Percentiles rank a stretch among this genome's conserved stretches.
Conservation (phyloP, 805 yeast species). For the Starmerella bombi region DNA sequence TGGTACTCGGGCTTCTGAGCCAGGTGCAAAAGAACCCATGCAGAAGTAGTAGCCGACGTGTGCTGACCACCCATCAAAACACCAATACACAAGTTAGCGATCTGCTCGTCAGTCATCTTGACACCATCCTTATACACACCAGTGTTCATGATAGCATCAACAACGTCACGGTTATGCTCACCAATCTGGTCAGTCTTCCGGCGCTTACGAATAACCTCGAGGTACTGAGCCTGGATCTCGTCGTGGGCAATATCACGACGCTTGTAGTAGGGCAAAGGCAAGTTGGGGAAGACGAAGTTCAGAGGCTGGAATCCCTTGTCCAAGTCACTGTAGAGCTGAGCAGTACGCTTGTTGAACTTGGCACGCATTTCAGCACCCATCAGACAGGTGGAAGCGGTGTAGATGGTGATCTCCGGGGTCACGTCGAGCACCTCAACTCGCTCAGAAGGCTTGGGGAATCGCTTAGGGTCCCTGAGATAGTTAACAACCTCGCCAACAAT, state of each 20-base stretch:
- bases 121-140: slow-evolving; percentile 89
- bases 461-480: slow-evolving; percentile 38
- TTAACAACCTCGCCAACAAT: slow-evolving; percentile 63
- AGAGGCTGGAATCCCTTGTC: slow-evolving; percentile 95
- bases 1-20: slow-evolving; percentile 80
- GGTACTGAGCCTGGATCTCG: slow-evolving; percentile 65
- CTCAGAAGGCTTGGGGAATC: slow-evolving; percentile 27
- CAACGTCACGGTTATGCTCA: slow-evolving; percentile 75
- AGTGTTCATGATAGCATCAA: slow-evolving; percentile 71
- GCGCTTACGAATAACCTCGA: slow-evolving; percentile 63
- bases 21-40: slow-evolving; percentile 86
- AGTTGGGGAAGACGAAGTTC: slow-evolving; percentile 87
- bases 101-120: slow-evolving; percentile 86
- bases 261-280: slow-evolving; percentile 77
- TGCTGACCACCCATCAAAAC: slow-evolving; percentile 99
- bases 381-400: slow-evolving; percentile 86
- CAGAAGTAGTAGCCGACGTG: slow-evolving; percentile 89
- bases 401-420: slow-evolving; percentile 91
- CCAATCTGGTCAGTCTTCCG: slow-evolving; percentile 41
- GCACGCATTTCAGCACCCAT: slow-evolving; percentile 85
- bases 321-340: slow-evolving; percentile 73
- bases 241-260: slow-evolving; percentile 80
- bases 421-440: slow-evolving; percentile 47
- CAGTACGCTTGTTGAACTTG: slow-evolving; percentile 69
- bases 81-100: slow-evolving; percentile 87